phyloP scores from a whole-genome alignment of 2,329 filamentous ascomycete genomes.

The Pestalotiopsis fici region DNA sequence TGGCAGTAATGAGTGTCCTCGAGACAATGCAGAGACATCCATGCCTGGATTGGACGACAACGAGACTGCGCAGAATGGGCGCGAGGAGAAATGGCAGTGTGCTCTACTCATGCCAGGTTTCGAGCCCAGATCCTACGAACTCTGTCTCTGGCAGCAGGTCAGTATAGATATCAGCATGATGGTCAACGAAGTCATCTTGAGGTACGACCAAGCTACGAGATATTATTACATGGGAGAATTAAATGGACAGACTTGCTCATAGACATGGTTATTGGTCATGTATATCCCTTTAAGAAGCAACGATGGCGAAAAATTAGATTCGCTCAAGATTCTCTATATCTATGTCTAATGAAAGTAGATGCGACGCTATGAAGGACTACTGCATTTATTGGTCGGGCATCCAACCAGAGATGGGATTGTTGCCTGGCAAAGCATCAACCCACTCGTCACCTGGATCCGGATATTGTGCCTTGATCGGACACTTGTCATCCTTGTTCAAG shows the following conservation, averaged over 20 bases:
- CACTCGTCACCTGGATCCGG: conserved; percentile 41
- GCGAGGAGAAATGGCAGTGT: conserved; percentile 32
- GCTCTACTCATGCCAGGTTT: conserved; percentile 34
- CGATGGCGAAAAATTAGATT: too few relatives aligned
- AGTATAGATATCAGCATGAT: conserved; percentile 34
- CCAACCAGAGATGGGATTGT: conserved; percentile 56
- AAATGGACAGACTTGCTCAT: too few relatives aligned
- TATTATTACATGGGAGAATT: conserved; percentile 38
- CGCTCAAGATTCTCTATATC: too few relatives aligned
- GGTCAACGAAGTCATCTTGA: conserved; percentile 40
- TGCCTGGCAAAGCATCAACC: conserved; percentile 54
- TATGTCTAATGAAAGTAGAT: too few relatives aligned
- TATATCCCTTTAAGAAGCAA: too few relatives aligned
- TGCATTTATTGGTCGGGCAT: not conserved
- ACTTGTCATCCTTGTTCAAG: conserved; percentile 48
- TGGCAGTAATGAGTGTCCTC: too few relatives aligned
- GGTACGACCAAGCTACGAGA: conserved; percentile 43
- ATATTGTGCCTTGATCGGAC: conserved; percentile 49
- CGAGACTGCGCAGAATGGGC: conserved; percentile 8
- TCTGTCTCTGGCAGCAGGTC: conserved; percentile 39
- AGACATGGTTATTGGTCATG: too few relatives aligned
- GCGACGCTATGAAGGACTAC: not conserved
- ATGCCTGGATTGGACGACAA: conserved; percentile 12
- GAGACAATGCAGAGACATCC: not conserved
- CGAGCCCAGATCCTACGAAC: conserved; percentile 36